A percentile compares a stretch with the other conserved stretches of the same genome.
Evolutionary conservation across 1,284 basidiomycete genomes (phyloP).

Genomic region (Sporisorium reilianum): DNA sequence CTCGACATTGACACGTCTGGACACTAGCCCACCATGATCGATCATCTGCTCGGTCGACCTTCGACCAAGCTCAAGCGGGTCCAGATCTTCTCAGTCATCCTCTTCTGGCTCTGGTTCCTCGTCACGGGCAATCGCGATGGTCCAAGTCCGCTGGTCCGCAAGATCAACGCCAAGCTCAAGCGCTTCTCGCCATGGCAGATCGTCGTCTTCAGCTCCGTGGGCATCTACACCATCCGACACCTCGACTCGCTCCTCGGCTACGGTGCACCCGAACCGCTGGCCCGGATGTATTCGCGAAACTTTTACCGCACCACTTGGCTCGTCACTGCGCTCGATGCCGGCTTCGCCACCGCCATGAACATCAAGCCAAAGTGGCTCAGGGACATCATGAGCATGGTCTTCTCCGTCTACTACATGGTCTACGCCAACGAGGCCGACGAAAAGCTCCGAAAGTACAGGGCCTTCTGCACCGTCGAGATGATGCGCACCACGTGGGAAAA

Average conservation of each 20-base stretch:
- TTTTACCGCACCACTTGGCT: constrained; percentile 99
- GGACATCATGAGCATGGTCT: constrained; percentile 77
- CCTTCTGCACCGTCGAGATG: constrained; percentile 95
- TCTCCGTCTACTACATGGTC: constrained; percentile 91
- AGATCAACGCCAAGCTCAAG: constrained; percentile 45
- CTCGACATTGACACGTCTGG: not conserved
- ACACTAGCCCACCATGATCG: constrained; percentile 51
- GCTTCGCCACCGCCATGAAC: constrained; percentile 93
- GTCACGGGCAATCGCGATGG: constrained; percentile 49
- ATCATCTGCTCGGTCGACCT: constrained; percentile 63
- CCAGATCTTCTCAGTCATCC: constrained; percentile 58
- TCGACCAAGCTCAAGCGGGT: constrained; percentile 60
- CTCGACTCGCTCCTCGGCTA: constrained; percentile 88
- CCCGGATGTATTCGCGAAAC: constrained; percentile 82
- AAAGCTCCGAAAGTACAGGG: constrained; percentile 88
- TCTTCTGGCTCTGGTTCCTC: constrained; percentile 57
- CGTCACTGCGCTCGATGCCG: constrained; percentile 86
- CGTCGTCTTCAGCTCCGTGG: constrained; percentile 84
- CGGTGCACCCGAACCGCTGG: constrained; percentile 90
- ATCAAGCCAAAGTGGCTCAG: constrained; percentile 92
- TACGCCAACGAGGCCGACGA: constrained; percentile 89
- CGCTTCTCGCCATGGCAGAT: constrained; percentile 95
- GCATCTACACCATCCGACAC: constrained; percentile 86
- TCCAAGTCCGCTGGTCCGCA: constrained; percentile 41
- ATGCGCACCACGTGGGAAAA: constrained; percentile 96